phyloP scores from a whole-genome alignment of 2,329 filamentous ascomycete genomes.

The Celoporthe dispersa region DNA sequence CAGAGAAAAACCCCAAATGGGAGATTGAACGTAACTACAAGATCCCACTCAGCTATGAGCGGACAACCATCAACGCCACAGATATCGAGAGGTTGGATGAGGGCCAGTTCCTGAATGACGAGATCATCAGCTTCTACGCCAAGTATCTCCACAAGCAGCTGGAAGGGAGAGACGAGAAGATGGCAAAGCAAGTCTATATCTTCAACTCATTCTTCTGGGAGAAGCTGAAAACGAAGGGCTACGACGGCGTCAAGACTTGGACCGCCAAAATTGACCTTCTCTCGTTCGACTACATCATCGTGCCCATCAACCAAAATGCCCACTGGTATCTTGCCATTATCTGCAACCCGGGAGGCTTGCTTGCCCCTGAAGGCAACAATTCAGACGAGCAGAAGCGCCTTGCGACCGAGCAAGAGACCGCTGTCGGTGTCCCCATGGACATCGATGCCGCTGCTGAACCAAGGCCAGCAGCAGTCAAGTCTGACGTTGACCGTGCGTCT shows the following conservation, averaged over 20 bases:
- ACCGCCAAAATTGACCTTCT: slow-evolving; percentile 86
- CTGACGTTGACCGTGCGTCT: slow-evolving; percentile 12
- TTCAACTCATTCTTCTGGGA: slow-evolving; percentile 94
- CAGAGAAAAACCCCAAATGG: slow-evolving; percentile 56
- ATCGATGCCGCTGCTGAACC: slow-evolving; percentile 10
- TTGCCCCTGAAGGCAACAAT: slow-evolving; percentile 35
- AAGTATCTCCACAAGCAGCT: slow-evolving; percentile 70
- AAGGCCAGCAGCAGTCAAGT: slow-evolving; percentile 25
- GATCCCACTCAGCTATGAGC: slow-evolving; percentile 65
- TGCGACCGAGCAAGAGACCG: not conserved
- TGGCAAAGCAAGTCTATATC: slow-evolving; percentile 74
- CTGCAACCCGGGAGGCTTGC: slow-evolving; percentile 77
- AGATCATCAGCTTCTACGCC: slow-evolving; percentile 86
- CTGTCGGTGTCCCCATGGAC: not conserved
- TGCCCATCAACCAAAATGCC: slow-evolving; percentile 83
- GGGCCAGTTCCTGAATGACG: slow-evolving; percentile 89
- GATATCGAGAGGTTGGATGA: slow-evolving; percentile 81
- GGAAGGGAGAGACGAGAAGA: slow-evolving; percentile 56
- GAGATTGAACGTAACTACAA: slow-evolving; percentile 51
- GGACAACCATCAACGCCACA: slow-evolving; percentile 69
- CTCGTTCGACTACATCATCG: slow-evolving; percentile 83
- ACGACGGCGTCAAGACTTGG: slow-evolving; percentile 84
- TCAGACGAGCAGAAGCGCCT: too few relatives aligned
- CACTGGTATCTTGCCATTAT: slow-evolving; percentile 98
- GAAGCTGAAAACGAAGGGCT: slow-evolving; percentile 80